Percentiles rank a stretch among this genome's conserved stretches.
phyloP scores from a whole-genome alignment of 2,329 filamentous ascomycete genomes.

The Sporothrix mexicana region DNA sequence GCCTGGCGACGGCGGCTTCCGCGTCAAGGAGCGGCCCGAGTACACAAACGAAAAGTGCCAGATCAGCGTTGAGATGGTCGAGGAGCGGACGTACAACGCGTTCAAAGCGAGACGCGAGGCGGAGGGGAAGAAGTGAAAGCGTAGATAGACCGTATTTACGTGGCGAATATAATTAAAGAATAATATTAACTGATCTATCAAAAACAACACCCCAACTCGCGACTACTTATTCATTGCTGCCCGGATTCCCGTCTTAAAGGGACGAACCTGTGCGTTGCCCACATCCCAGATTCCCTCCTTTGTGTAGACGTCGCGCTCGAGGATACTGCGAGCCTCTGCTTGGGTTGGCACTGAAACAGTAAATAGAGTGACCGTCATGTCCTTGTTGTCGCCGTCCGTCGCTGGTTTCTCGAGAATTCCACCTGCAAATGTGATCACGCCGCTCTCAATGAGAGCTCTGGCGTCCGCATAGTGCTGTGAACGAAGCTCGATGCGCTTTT shows the following conservation, averaged over 20 bases:
- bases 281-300: background rate
- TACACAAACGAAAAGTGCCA: slow-evolving; percentile 1
- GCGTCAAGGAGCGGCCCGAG: background rate
- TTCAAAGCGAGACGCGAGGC: background rate
- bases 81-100: background rate
- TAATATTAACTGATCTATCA: background rate
- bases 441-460: background rate
- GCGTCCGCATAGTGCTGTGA: background rate
- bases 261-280: background rate
- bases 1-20: background rate
- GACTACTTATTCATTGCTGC: background rate
- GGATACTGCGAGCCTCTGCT: background rate
- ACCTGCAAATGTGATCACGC: background rate
- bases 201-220: background rate
- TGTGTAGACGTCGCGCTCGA: background rate
- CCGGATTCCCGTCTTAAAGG: background rate
- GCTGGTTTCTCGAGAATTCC: background rate
- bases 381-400: background rate
- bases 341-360: background rate
- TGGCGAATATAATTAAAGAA: too few species aligned
- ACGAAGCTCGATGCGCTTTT: background rate
- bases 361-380: background rate
- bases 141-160: too few species aligned
- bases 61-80: background rate
- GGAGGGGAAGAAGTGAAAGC: background rate